Base-by-base conservation (phyloP, 352 stramenopile species). In the Phytopythium delawarense region DNA sequence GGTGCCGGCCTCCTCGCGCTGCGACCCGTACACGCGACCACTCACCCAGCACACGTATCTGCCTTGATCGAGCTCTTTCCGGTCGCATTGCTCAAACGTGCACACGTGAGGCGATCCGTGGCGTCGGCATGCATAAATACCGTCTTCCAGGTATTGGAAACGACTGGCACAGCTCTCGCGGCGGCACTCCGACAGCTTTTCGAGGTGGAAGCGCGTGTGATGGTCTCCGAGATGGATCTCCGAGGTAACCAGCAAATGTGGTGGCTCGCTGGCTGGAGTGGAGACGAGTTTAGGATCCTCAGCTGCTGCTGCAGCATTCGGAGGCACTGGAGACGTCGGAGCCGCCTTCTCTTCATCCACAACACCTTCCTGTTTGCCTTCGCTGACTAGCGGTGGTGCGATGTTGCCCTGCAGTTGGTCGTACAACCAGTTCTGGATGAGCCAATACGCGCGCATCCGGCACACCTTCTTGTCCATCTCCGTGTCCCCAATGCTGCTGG, bases 381-480 rank as follows among this genome's bases (percentile, higher is more conserved):
- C 42, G 2, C 8, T 54, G 8, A 18, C 9, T 44, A 42, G 20
- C 42, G 18, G 13, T 30, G 12, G 53, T 42, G 35, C 45, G 48
- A 63, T 44, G 40, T 54, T 40, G 7, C 57, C 54, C 55, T 89
- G 77, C 13, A 92, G 58, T 51, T 87, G 72, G 52, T 92, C 84
- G 39, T 87, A 91, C 40, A 92, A 51, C 84, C 84, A 92, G 51
- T 88, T 91, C 52, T 92, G 84, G 32, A 92, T 70, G 2, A 92
- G 69, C 84, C 81, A 91, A 57, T 83, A 91, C 13, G 84, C 84
- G 48, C 84, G 76, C 75, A 92, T 85, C 0, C 59, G 61, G 46
- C 84, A 92, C 52, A 92, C 84, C 34, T 82, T 79, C 30, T 74
- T 70, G 63, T 92, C 81, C 18, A 88, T 64, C 50, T 88, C 79